phyloP scores from a whole-genome alignment of 768 basidiomycete genomes.

The Suillus cothurnatus region DNA sequence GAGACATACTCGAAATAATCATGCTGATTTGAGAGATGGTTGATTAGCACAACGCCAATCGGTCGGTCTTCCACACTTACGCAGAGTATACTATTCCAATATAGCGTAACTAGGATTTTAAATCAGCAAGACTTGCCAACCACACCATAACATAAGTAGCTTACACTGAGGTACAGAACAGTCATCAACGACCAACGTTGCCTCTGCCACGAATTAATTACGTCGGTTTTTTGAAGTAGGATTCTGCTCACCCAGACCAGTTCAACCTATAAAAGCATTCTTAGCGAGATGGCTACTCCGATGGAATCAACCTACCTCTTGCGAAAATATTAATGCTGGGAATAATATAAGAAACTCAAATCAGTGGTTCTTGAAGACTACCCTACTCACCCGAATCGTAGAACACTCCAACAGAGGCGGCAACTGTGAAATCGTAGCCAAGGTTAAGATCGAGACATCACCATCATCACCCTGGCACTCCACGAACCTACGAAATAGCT shows the following conservation, averaged over 20 bases:
- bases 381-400: background rate
- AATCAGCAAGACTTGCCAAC: background rate
- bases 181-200: conserved; percentile 2
- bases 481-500: background rate
- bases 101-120: background rate
- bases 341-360: background rate
- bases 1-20: background rate
- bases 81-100: background rate
- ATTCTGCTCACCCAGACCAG: background rate
- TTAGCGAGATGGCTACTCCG: background rate
- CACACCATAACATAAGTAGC: background rate
- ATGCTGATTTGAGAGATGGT: background rate
- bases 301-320: background rate
- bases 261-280: background rate
- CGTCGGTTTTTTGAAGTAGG: background rate
- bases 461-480: background rate
- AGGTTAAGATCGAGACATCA: background rate
- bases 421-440: background rate
- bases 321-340: background rate
- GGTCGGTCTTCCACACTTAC: background rate
- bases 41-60: background rate
- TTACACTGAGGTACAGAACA: background rate
- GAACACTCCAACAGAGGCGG: background rate
- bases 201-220: background rate
- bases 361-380: background rate